A percentile compares a stretch with the other conserved stretches of the same genome.
Conservation (phyloP, 805 yeast genomes). For the Hanseniaspora hatyaiensis region DNA sequence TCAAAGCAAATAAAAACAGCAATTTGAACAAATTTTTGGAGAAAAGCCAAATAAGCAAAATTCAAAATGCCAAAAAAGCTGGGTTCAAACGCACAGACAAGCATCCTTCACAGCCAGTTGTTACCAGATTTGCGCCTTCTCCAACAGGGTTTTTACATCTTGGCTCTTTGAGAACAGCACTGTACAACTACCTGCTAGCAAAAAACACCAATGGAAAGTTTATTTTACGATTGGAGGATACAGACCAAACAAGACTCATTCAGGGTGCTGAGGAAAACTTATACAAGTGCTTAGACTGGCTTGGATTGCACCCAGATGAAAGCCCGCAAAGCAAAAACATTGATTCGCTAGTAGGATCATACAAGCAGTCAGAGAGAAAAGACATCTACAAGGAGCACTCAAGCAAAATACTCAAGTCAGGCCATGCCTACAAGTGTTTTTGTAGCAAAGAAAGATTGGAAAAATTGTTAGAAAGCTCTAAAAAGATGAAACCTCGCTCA, state of each 20-base stretch:
- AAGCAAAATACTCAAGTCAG: conserved; percentile 43
- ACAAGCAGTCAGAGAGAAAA: conserved; percentile 71
- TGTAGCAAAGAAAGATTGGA: conserved; percentile 73
- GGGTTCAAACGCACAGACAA: no score
- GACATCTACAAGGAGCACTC: conserved; percentile 54
- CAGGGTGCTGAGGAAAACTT: conserved; percentile 74
- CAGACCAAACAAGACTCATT: conserved; percentile 72
- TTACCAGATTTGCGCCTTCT: conserved; percentile 94
- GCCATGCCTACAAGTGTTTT: conserved; percentile 75
- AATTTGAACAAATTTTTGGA: neutral
- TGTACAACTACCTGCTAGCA: conserved; percentile 79
- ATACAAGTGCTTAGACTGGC: conserved; percentile 65
- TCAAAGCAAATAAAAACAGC: neutral
- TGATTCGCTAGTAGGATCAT: conserved; percentile 45
- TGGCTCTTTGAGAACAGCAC: conserved; percentile 87
- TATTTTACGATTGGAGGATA: conserved; percentile 76
- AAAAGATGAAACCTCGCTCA: conserved; percentile 69
- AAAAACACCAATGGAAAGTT: conserved; percentile 69
- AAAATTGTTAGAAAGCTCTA: conserved; percentile 59
- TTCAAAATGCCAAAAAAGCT: conserved; percentile 18
- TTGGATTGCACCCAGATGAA: conserved; percentile 66
- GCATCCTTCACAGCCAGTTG: no score
- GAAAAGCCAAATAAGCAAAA: conserved; percentile 7
- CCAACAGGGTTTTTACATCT: conserved; percentile 93
- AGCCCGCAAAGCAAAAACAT: conserved; percentile 44